These are phyloP conservation scores for Nicotiana paniculata DNA, from an alignment of 257 asterid genomes.

Conservation along the genomic window DNA sequence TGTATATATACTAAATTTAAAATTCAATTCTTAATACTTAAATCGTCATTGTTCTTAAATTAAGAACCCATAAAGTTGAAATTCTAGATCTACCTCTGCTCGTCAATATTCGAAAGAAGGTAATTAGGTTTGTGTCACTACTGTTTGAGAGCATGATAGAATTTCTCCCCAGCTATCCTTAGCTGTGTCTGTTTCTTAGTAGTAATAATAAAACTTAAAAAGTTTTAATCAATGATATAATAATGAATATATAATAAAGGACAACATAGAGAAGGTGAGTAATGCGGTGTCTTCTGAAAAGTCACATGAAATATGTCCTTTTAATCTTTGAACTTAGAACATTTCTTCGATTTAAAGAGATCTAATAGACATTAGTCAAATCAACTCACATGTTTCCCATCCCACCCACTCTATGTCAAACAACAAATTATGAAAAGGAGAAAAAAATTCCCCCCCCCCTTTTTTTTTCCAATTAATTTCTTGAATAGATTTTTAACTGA, in stretches of 20 bases:
- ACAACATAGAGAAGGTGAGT: slow-evolving; percentile 17
- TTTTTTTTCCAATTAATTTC: not conserved
- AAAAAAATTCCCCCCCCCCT: not conserved
- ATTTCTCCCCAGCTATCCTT: slow-evolving; percentile 15
- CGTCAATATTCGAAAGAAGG: too few relatives aligned
- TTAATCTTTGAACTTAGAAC: slow-evolving; percentile 11
- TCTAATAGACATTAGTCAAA: slow-evolving; percentile 16
- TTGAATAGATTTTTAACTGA: not conserved
- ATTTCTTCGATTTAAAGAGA: slow-evolving; percentile 10
- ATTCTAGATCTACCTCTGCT: too few relatives aligned
- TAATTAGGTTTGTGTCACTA: not conserved
- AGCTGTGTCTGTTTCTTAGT: slow-evolving; percentile 17
- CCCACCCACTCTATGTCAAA: not conserved
- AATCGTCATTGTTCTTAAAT: too few relatives aligned
- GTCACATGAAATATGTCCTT: slow-evolving; percentile 25
- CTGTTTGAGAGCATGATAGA: not conserved
- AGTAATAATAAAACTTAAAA: not conserved
- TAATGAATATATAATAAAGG: slow-evolving; percentile 1
- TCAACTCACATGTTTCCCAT: slow-evolving; percentile 23
- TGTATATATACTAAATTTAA: too few relatives aligned
- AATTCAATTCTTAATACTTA: too few relatives aligned
- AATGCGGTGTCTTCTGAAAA: slow-evolving; percentile 15
- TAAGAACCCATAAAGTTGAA: too few relatives aligned
- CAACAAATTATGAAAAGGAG: not conserved
- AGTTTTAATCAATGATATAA: not conserved